Evolutionary conservation across 164 flowering plant species (phyloP), one percentile per base, ranked within the genome.

Genomic region (Brasenia schreberi): DNA sequence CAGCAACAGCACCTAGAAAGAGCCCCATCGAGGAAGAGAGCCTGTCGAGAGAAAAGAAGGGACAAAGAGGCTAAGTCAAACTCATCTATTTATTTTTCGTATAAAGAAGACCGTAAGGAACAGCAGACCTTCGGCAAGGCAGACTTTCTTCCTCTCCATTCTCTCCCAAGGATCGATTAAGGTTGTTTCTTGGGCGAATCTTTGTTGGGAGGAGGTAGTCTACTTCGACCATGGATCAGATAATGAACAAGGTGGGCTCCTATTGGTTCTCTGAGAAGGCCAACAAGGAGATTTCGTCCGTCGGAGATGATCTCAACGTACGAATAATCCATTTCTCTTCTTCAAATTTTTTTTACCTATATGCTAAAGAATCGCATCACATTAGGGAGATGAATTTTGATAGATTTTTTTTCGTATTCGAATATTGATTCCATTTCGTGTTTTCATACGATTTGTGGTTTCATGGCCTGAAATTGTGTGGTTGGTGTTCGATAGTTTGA

Each of bases 231-330:
- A 90, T 90, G 97, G 97, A 91, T 83, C 87, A 83, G 80, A 72
- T 91, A 5, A 11, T 91, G 80, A 81, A 80, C 87, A 87, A 85
- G 83, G 92, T 81, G 4, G 97, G 97, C 9, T 74, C 85, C 1
- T 87, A 83, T 64, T 87, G 92, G 96, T 70, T 89, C 68, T 79
- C 82, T 69, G 78, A 74, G 70, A 87, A 70, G 71, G 96, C 93
- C 74, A 82, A 68, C 87, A 91, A 81, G 75, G 89, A 91, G 82
- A 12, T 91, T 74, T 42, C 68, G 60, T 87, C 96, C 58, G 92
- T 87, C 77, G 87, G 88, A 58, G 80, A 87, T 19, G 96, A 91
- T 68, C 72, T 89, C 74, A 91, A 81, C 58, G 97, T 91, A 75
- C 17, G 56, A 49, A 49, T 49, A 49, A 49, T 49, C 63, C 42